Evolutionary conservation across 768 basidiomycete species (phyloP).

Genomic region (Neoboletus magnificus): DNA sequence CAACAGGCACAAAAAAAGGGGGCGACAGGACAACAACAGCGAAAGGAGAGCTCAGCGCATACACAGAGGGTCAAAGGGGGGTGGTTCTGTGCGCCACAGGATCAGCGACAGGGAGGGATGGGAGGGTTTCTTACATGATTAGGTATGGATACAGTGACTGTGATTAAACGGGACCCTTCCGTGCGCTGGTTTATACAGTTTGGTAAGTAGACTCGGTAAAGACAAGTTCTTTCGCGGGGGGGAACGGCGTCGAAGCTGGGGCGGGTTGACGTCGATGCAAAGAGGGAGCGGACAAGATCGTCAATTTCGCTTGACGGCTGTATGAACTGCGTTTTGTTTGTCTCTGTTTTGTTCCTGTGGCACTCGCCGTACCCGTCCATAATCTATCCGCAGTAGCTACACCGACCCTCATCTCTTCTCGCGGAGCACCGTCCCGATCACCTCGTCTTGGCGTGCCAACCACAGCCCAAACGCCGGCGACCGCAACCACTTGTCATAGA

Average conservation of each 20-base stretch:
- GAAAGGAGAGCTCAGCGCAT: conserved; percentile 20
- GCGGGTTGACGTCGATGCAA: too few species aligned
- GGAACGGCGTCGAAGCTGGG: too few species aligned
- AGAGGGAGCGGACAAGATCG: conserved; percentile 11
- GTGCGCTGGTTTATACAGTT: conserved; percentile 22
- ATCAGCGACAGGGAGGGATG: conserved; percentile 26
- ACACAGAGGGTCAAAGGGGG: conserved; percentile 6
- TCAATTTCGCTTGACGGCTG: conserved; percentile 4
- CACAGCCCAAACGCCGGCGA: conserved; percentile 77
- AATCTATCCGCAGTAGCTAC: not conserved
- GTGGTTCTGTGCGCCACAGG: conserved; percentile 24
- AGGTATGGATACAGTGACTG: conserved; percentile 34
- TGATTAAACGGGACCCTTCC: conserved; percentile 17
- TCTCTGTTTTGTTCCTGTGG: conserved; percentile 25
- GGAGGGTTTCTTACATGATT: conserved; percentile 31
- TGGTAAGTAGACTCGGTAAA: conserved; percentile 22
- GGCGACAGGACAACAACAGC: conserved; percentile 18
- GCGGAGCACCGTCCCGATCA: conserved; percentile 56
- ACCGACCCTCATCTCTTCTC: conserved; percentile 7
- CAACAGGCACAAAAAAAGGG: conserved; percentile 23
- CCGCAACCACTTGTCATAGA: conserved; percentile 75
- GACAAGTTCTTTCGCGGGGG: conserved; percentile 7
- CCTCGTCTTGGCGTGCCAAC: conserved; percentile 73
- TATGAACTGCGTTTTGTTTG: conserved; percentile 26
- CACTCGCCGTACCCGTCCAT: too few species aligned